Base-by-base conservation (phyloP, 2,329 filamentous ascomycete species). In the Pseudodiploospora longispora region DNA sequence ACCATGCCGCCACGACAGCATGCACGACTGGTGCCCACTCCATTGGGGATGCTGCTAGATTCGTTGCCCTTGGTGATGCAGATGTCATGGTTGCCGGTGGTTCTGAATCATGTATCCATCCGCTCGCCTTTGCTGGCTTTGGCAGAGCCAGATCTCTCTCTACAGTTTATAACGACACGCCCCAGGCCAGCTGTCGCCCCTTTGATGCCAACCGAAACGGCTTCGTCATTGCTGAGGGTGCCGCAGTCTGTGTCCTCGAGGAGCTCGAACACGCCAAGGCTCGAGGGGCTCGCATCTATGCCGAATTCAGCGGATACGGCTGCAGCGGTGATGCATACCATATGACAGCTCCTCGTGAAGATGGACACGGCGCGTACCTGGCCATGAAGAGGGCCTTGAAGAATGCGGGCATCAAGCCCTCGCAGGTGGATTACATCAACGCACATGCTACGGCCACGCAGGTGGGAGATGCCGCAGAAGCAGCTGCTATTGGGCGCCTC, bases 11-110 rank as follows among this genome's bases (percentile, higher is more conserved):
- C 34, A 95, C 91, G 0, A 98, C 93, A 9, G 93, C 93, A 46
- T 98, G 93, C 62, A 97, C 93, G 1, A 98, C 93, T 0, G 93
- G 93, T 8, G 87, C 91, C 1, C 93, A 98, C 67, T 89, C 90
- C 2, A 83, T 98, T 40, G 93, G 91, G 12, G 93, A 98, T 62
- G 93, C 93, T 5, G 83, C 86, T n/a, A 81, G 91, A 12, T 87
- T 96, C 60, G 91, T 98, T 49, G 79, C 84, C n/a, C 83, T 82
- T 58, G 90, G 89, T 6, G 91, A 97, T 60, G 91, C 91, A 38
- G 78, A 95, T 62, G 84, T 97, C 43, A 97, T 98, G 89, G 68
- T 98, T 6, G 89, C 93, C n/a, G 93, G 93, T 36, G 91, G 91
- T 29, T 81, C 91, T 6, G 93, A 98, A 65, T 89, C 91, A 0